Conservation (phyloP, 1,284 basidiomycete genomes). For the Leccinum griseonigrum region DNA sequence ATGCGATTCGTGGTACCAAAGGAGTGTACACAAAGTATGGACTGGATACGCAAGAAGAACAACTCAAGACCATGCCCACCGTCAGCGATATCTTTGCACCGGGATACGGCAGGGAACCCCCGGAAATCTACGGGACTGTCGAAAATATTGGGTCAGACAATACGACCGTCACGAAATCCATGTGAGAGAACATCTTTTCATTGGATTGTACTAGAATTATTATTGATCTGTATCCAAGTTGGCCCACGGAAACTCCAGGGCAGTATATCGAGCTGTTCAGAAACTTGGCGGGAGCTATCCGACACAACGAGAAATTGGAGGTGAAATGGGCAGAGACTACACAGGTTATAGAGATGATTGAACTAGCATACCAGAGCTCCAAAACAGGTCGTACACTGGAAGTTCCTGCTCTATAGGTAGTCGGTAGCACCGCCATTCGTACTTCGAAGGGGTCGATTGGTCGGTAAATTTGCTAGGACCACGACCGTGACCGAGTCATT, state of each 20-base stretch:
- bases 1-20: conserved; percentile 63
- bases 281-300: conserved; percentile 63
- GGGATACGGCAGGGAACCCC: conserved; percentile 57
- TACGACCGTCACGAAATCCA: conserved; percentile 44
- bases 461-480: background rate
- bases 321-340: conserved; percentile 74
- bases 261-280: conserved; percentile 61
- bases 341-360: conserved; percentile 70
- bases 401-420: conserved; percentile 23
- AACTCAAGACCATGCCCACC: conserved; percentile 52
- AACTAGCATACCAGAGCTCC: conserved; percentile 65
- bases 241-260: conserved; percentile 63
- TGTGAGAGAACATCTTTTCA: conserved; percentile 35
- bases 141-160: conserved; percentile 53
- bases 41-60: conserved; percentile 77
- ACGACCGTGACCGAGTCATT: background rate
- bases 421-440: background rate
- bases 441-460: background rate
- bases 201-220: conserved; percentile 3
- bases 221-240: conserved; percentile 38
- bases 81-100: conserved; percentile 47
- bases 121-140: conserved; percentile 56
- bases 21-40: conserved; percentile 78
- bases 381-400: conserved; percentile 53
- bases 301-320: conserved; percentile 47